Evolutionary conservation across 331 rosid species (phyloP).

Genomic region (Rosa hybrid): DNA sequence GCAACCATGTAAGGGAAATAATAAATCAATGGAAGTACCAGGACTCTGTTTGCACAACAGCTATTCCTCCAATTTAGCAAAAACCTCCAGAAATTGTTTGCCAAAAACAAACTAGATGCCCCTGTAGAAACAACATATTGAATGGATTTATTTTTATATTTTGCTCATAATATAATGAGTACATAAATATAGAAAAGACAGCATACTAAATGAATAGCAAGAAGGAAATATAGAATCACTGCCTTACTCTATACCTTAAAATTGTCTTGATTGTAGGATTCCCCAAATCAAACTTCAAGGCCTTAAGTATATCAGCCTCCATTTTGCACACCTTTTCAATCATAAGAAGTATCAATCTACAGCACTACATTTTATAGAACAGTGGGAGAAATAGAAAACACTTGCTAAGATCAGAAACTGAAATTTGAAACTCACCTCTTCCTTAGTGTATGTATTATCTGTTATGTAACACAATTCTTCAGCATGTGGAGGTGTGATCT

Average conservation of each 20-base stretch:
- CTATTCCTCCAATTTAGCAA: no score
- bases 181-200: background rate
- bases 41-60: no score
- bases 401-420: background rate
- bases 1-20: background rate
- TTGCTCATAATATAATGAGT: no score
- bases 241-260: constrained; percentile 54
- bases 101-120: no score
- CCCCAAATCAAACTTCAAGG: constrained; percentile 79
- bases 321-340: constrained; percentile 41
- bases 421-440: constrained; percentile 48
- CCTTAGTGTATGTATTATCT: constrained; percentile 66
- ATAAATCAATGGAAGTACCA: background rate
- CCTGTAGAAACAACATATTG: background rate
- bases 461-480: constrained; percentile 80
- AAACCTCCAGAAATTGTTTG: no score
- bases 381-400: background rate
- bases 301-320: constrained; percentile 38
- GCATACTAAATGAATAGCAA: background rate
- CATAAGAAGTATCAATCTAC: background rate
- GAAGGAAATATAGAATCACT: background rate
- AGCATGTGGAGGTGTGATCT: constrained; percentile 75
- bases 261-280: constrained; percentile 78
- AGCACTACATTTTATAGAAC: background rate
- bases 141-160: no score